Evolutionary conservation across 805 yeast species (phyloP), one percentile per base, ranked within the genome.

Genomic region (Kluyveromyces dobzhanskii): DNA sequence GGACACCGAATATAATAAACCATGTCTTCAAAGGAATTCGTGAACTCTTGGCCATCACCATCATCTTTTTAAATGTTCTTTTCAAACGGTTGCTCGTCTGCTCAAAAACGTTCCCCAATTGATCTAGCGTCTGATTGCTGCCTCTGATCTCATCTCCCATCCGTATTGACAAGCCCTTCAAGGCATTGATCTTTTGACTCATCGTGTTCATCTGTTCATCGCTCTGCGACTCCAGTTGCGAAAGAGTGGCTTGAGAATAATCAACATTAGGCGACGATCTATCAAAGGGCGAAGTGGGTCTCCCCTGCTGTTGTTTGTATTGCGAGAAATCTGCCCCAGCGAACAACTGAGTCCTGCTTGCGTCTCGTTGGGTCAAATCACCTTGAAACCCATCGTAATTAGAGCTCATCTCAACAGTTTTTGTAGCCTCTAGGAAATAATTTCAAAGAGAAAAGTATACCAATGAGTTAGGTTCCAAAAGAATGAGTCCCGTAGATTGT

Each of bases 91-190:
- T 50, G 14, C 73, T 57, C 1, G 78, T 66, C 35, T 57, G 56
- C 27, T 70, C 76, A 51, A 75, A 75, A 13, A 68, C 62, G 27
- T 69, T 53, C 5, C 65, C 64, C 32, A 75, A 50, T 17, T 60
- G 57, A 26, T 58, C 60, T 31, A 75, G 50, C n/a, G 74, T 59
- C 37, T 67, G 59, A 45, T 68, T 69, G 23, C 78, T 70, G 23
- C 70, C 70, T 27, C 72, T 67, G 30, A 80, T 81, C 53, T 80
- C 83, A 42, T 72, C 77, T 12, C 85, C 85, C 72, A 80, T 80
- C 46, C 62, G 69, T 33, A 69, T 35, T 2, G 81, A 69, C 17
- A 79, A 57, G 34, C 70, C 70, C 53, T 79, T 80, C 39, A 81
- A 59, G 21, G 75, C 65, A 35, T 65, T 59, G 16, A 81, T 68